Conservation (phyloP, 139 green algal genomes). For the Pleodorina starrii region DNA sequence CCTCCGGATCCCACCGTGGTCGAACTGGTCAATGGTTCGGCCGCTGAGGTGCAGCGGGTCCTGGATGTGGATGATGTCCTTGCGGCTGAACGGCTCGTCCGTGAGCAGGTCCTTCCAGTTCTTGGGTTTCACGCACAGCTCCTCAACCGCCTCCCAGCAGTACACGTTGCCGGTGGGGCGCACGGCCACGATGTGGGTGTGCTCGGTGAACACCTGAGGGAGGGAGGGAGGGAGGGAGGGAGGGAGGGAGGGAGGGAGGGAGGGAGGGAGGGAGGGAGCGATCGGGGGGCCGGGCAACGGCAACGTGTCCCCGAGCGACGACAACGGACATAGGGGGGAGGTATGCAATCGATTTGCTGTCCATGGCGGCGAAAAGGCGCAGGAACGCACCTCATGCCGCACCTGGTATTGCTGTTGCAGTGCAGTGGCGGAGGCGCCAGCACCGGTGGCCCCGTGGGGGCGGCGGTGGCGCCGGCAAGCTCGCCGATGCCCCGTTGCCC, state of each 20-base stretch:
- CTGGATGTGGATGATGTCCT: conserved; percentile 95
- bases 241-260: not conserved
- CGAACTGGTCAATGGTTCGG: conserved; percentile 80
- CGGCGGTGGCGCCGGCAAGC: no score
- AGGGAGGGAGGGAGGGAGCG: not conserved
- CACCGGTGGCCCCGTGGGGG: no score
- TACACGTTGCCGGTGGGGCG: conserved; percentile 89
- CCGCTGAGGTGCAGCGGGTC: conserved; percentile 84
- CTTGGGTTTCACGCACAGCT: conserved; percentile 96
- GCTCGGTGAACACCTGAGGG: conserved; percentile 90
- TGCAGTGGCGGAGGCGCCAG: no score
- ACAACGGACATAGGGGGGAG: no score
- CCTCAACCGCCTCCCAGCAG: conserved; percentile 86
- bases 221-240: not conserved
- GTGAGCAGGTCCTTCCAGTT: conserved; percentile 93
- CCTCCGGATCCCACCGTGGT: conserved; percentile 80
- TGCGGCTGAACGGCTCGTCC: conserved; percentile 90
- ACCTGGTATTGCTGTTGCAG: no score
- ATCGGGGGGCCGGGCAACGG: not conserved
- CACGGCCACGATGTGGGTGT: conserved; percentile 97
- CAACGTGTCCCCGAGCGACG: no score
- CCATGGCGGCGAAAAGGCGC: no score
- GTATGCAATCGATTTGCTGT: no score
- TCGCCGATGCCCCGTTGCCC: no score
- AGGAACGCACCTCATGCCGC: no score